Evolutionary conservation across 768 basidiomycete species (phyloP), one percentile per base, ranked within the genome.

Genomic region (Leccinum incarnatum): DNA sequence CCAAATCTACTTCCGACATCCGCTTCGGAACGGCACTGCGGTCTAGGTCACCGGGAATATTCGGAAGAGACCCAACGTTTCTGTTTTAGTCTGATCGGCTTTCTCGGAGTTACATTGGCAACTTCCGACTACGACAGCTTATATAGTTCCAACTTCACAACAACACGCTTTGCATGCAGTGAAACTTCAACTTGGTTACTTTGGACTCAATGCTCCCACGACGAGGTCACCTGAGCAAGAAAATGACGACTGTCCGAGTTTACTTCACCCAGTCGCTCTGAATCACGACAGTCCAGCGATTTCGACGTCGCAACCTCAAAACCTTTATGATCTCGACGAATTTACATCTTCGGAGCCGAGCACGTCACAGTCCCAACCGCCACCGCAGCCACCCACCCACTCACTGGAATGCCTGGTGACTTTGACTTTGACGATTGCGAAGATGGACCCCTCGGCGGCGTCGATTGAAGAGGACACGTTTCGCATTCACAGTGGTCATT

Each of bases 381-480:
- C n/a, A 15, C 2, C 27, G 12, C 55, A 34, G 46, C 58, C 55
- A 0, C 59, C 1, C 64, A 62, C 48, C 48, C 58, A 29, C 66
- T 72, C 2, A 72, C 74, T 0, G 72, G 70, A 51, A 77, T 76
- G 0, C 81, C 82, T 0, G 73, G 74, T 0, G 78, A 81, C 52
- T 88, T 90, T 64, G 85, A 89, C 69, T 87, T 88, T 71, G 88
- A 85, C 5, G 76, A 83, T 62, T 72, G 78, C 5, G 79, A 82
- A 48, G 78, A 82, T 65, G 67, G 65, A 12, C 60, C 78, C 50
- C 61, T 79, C 4, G 69, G 57, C n/a, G 64, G 64, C n/a, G 55
- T 57, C 21, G 55, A 66, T 55, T 78, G 75, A 69, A n/a, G 63
- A 65, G 45, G 66, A 56, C 34, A 61, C 55, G 21, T 59, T 62